These are phyloP conservation scores for Ambrosiella xylebori DNA, from an alignment of 2,329 filamentous ascomycete genomes.

Conservation along the genomic window DNA sequence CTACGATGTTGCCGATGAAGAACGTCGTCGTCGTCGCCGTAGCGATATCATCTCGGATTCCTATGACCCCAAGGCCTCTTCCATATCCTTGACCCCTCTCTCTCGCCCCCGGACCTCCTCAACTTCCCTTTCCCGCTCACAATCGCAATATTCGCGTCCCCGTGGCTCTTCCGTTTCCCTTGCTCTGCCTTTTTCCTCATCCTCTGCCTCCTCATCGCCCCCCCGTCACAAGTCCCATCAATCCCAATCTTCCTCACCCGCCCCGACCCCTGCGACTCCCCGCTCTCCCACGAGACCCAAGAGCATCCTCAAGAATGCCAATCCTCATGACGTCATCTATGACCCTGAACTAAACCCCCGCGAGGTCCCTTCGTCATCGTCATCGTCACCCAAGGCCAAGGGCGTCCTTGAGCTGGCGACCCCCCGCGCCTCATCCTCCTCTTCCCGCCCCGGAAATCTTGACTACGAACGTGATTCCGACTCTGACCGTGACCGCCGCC, in stretches of 20 bases:
- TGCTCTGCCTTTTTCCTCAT: background rate
- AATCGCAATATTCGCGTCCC: background rate
- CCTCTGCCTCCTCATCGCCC: background rate
- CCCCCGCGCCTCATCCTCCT: background rate
- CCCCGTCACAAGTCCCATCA: conserved; percentile 2
- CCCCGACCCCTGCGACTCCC: background rate
- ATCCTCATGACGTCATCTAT: conserved; percentile 39
- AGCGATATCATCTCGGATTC: conserved; percentile 16
- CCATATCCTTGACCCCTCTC: background rate
- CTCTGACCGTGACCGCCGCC: conserved; percentile 14
- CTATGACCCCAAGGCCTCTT: background rate
- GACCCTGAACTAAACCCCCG: conserved; percentile 27
- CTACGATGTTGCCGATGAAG: conserved; percentile 12
- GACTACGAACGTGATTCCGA: conserved; percentile 16
- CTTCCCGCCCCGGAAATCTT: conserved; percentile 11
- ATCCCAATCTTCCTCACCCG: conserved; percentile 1
- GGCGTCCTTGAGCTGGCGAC: conserved; percentile 1
- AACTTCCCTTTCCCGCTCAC: conserved; percentile 16
- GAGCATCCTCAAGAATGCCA: conserved; percentile 44
- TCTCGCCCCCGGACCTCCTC: conserved; percentile 16
- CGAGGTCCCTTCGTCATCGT: conserved; percentile 24
- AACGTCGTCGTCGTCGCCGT: background rate
- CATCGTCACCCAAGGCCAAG: conserved; percentile 13
- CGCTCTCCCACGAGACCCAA: conserved; percentile 24
- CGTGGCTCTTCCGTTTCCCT: conserved; percentile 10